Percentiles rank a stretch among this genome's conserved stretches.
These are phyloP conservation scores for Cercospora berteroae DNA, from an alignment of 2,329 filamentous ascomycete genomes.

Conservation along the genomic window DNA sequence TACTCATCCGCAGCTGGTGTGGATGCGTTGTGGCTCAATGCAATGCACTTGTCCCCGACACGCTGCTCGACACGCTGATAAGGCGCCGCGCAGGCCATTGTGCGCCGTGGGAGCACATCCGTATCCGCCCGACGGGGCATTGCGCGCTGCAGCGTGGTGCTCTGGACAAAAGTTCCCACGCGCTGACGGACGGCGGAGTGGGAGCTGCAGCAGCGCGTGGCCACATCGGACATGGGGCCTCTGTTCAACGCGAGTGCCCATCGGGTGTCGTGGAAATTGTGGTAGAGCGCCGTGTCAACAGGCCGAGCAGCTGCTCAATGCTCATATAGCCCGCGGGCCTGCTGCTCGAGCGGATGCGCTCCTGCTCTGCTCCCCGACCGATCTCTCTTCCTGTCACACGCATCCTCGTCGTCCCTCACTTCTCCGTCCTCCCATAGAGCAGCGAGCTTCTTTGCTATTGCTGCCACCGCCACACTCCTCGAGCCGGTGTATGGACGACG, in stretches of 20 bases:
- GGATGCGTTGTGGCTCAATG: constrained; percentile 13
- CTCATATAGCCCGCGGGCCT: constrained; percentile 13
- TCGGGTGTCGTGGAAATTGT: constrained; percentile 21
- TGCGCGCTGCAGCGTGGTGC: background rate
- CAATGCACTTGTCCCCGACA: constrained; percentile 12
- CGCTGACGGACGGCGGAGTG: constrained; percentile 18
- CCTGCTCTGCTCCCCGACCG: background rate
- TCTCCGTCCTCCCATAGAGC: background rate
- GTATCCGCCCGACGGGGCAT: constrained; percentile 14
- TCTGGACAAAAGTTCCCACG: background rate
- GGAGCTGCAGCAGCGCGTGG: constrained; percentile 12
- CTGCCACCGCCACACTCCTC: background rate
- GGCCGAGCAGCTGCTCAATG: background rate
- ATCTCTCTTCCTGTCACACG: background rate
- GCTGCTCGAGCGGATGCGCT: constrained; percentile 4
- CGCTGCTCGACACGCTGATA: constrained; percentile 5
- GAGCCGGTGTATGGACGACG: background rate
- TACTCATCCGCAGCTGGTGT: constrained; percentile 25
- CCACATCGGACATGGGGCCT: constrained; percentile 18
- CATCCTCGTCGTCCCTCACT: background rate
- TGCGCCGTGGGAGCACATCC: constrained; percentile 3
- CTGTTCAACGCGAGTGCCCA: constrained; percentile 25
- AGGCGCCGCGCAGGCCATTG: background rate
- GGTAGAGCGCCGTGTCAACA: constrained; percentile 13
- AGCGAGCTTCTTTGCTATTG: background rate